Percentiles rank a stretch among this genome's conserved stretches.
Evolutionary conservation across 257 asterid species (phyloP).

Genomic region (Parsonsia alboflavescens): DNA sequence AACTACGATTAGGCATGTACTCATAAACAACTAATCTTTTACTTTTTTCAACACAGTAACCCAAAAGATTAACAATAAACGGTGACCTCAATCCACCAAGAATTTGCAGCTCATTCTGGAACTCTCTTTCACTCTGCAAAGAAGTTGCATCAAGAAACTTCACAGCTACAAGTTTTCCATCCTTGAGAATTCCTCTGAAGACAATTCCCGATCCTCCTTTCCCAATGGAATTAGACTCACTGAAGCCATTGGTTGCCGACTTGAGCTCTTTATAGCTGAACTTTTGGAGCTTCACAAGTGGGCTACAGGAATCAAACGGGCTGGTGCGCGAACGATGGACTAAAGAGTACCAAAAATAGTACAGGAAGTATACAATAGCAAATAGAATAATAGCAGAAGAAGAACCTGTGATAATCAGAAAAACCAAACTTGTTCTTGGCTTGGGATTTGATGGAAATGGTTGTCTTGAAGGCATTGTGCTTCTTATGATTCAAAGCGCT

Average conservation of each 20-base stretch:
- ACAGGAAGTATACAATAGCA: slow-evolving; percentile 60
- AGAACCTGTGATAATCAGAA: slow-evolving; percentile 47
- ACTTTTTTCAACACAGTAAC: slow-evolving; percentile 69
- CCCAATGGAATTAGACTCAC: slow-evolving; percentile 57
- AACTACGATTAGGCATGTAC: slow-evolving; percentile 82
- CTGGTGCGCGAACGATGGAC: slow-evolving; percentile 72
- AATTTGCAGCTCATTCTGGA: slow-evolving; percentile 78
- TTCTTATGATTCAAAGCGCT: background rate
- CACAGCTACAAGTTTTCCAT: slow-evolving; percentile 79
- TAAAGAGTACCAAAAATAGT: slow-evolving; percentile 60
- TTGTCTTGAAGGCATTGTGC: slow-evolving; percentile 58
- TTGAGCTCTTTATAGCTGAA: slow-evolving; percentile 68
- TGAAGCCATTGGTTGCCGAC: slow-evolving; percentile 69
- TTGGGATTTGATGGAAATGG: slow-evolving; percentile 38
- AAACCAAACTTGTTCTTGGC: slow-evolving; percentile 37
- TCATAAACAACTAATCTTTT: slow-evolving; percentile 77
- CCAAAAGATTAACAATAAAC: slow-evolving; percentile 60
- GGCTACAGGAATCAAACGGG: slow-evolving; percentile 62
- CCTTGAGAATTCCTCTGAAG: slow-evolving; percentile 62
- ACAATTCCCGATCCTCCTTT: slow-evolving; percentile 97
- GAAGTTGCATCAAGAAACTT: slow-evolving; percentile 64
- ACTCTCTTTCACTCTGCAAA: slow-evolving; percentile 71
- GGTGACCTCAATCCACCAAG: slow-evolving; percentile 69
- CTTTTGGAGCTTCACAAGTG: slow-evolving; percentile 62
- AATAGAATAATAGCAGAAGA: slow-evolving; percentile 52